Evolutionary conservation across 768 basidiomycete genomes (phyloP).

Genomic region (Ramaria sp.): DNA sequence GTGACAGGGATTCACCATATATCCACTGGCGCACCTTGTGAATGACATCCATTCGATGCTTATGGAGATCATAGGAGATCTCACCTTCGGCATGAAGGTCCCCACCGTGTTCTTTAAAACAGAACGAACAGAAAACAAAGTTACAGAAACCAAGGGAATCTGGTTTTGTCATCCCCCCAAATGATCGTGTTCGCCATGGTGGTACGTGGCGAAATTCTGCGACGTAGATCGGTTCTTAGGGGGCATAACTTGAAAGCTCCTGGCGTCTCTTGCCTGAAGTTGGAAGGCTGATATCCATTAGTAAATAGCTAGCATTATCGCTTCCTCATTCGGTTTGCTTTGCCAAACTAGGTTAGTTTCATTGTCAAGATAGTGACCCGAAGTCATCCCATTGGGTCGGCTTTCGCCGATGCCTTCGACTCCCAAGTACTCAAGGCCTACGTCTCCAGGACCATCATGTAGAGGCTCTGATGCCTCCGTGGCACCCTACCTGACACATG

Average conservation of each 20-base stretch:
- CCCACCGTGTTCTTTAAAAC: too few relatives aligned
- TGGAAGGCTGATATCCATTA: neutral
- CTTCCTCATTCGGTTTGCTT: too few relatives aligned
- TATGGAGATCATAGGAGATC: too few relatives aligned
- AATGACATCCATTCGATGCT: too few relatives aligned
- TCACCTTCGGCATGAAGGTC: too few relatives aligned
- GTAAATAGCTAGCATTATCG: too few relatives aligned
- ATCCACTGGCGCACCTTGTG: too few relatives aligned
- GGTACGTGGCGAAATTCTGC: neutral
- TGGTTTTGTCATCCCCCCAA: too few relatives aligned
- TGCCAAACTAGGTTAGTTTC: too few relatives aligned
- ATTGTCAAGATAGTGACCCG: neutral
- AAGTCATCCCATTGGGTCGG: neutral
- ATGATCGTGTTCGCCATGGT: neutral
- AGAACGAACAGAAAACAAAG: neutral
- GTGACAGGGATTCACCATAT: too few relatives aligned
- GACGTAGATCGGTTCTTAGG: neutral
- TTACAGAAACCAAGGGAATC: too few relatives aligned
- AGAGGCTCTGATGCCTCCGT: slow-evolving; percentile 6
- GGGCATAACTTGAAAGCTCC: neutral
- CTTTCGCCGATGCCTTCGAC: neutral
- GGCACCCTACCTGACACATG: slow-evolving; percentile 50
- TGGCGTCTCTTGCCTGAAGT: neutral
- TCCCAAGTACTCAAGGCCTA: neutral
- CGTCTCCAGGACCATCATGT: neutral